Evolutionary conservation across 179 eudicot species (phyloP), one percentile per base, ranked within the genome.

Genomic region (Spergularia azorica): DNA sequence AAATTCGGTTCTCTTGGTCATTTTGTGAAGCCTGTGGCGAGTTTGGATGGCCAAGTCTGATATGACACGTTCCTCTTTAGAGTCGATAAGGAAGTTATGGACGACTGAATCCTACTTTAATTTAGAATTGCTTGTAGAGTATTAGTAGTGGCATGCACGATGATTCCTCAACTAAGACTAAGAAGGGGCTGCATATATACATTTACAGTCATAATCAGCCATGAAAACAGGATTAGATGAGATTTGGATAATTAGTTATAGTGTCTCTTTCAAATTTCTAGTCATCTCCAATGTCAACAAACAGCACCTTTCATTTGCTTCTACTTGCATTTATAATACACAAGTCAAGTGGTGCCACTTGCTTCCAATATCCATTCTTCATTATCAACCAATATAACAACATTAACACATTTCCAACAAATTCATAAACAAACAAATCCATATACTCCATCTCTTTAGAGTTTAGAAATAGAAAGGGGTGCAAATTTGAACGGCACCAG

Each of bases 261-360:
- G 3, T 72, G 70, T 72, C 74, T 66, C 65, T 50, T 38, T 76
- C 80, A 76, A 76, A 12, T 55, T 69, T 11, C 12, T 8, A 18
- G 41, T 9, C 12, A 5, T 11, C 4, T 67, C 46, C 46, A 16
- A 46, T 17, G 10, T 21, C 58, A 69, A 18, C 43, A 15, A 62
- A 12, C 5, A 36, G 41, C 16, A 43, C 39, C 77, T 72, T 46
- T 21, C 65, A 43, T 41, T 38, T 18, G 12, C 61, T 52, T 58
- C 59, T 50, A 57, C 38, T 39, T 56, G 64, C 73, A 70, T 15
- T 16, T 18, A 68, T 60, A 69, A 43, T 48, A 15, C 10, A 46
- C 8, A 20, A 26, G 32, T 26, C 15, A 1, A 55, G 50, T 32
- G 4, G 72, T n/a, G 15, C 83, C 63, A 71, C 64, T 70, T n/a